These are phyloP conservation scores for Coemansia erecta DNA, from an alignment of 192 early-diverging fungal species.

Conservation along the genomic window DNA sequence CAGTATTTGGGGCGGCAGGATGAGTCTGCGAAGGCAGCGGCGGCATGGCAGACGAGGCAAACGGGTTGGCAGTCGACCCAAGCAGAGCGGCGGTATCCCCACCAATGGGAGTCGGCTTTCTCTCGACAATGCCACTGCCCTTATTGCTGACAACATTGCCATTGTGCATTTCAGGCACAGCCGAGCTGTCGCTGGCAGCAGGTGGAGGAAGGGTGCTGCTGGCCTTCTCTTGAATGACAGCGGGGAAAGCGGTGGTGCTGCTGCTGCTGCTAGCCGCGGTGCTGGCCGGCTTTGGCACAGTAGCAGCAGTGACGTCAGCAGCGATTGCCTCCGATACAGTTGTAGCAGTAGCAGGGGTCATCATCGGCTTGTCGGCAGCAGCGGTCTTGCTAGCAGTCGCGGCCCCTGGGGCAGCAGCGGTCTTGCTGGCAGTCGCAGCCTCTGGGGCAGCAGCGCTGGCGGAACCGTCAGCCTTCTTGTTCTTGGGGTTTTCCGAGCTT, in stretches of 20 bases:
- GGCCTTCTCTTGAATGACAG: not conserved
- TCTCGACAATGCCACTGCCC: not conserved
- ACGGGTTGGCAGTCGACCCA: not conserved
- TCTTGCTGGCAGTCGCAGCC: not conserved
- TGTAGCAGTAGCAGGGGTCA: constrained; percentile 6
- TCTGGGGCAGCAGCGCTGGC: not conserved
- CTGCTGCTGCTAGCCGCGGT: not conserved
- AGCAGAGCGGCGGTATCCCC: not conserved
- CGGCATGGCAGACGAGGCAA: not conserved
- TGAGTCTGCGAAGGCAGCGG: too few relatives aligned
- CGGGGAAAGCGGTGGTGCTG: not conserved
- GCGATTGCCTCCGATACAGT: not conserved
- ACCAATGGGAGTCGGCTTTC: not conserved
- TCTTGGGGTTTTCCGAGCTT: constrained; percentile 46
- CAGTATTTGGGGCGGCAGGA: too few relatives aligned
- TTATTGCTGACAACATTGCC: not conserved
- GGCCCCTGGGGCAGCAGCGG: constrained; percentile 5
- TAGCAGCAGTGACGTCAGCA: not conserved
- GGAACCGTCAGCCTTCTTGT: constrained; percentile 9
- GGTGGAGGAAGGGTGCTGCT: too few relatives aligned
- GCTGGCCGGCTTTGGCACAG: not conserved
- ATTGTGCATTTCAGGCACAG: too few relatives aligned
- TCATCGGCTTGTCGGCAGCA: not conserved
- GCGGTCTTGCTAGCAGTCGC: not conserved
- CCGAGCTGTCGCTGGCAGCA: too few relatives aligned